A percentile compares a stretch with the other conserved stretches of the same genome.
Conservation (phyloP, 441 rosid genomes). For the Arabidopsis lyrata region DNA sequence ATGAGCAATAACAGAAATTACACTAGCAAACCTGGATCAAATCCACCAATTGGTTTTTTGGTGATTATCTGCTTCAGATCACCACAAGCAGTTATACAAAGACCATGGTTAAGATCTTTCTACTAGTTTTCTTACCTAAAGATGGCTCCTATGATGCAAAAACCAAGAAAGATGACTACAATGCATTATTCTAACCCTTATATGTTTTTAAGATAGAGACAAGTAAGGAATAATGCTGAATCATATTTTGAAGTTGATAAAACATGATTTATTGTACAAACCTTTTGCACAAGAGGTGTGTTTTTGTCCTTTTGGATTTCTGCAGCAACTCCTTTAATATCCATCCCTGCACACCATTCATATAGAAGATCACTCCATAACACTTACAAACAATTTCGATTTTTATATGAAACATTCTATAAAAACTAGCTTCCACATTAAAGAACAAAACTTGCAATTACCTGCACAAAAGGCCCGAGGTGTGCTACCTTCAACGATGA, state of each 20-base stretch:
- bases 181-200: constrained; percentile 2
- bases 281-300: constrained; percentile 90
- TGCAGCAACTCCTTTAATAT: constrained; percentile 92
- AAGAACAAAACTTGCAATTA: constrained; percentile 10
- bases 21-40: constrained; percentile 70
- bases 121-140: constrained; percentile 16
- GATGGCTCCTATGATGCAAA: constrained; percentile 4
- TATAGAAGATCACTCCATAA: constrained; percentile 50
- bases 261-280: constrained; percentile 47
- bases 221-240: constrained; percentile 9
- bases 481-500: constrained; percentile 75
- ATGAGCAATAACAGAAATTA: constrained; percentile 34
- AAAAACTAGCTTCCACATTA: constrained; percentile 3
- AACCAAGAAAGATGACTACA: constrained; percentile 3
- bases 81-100: constrained; percentile 71
- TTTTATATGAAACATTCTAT: neutral
- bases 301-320: constrained; percentile 83
- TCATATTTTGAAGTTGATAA: neutral
- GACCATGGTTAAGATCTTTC: constrained; percentile 45
- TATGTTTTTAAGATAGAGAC: neutral
- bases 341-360: constrained; percentile 86
- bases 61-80: constrained; percentile 64
- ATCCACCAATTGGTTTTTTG: constrained; percentile 57
- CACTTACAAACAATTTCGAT: constrained; percentile 32
- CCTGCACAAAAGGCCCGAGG: constrained; percentile 95